A percentile compares a stretch with the other conserved stretches of the same genome.
Conservation (phyloP, 441 rosid genomes). For the Adansonia grandidieri region DNA sequence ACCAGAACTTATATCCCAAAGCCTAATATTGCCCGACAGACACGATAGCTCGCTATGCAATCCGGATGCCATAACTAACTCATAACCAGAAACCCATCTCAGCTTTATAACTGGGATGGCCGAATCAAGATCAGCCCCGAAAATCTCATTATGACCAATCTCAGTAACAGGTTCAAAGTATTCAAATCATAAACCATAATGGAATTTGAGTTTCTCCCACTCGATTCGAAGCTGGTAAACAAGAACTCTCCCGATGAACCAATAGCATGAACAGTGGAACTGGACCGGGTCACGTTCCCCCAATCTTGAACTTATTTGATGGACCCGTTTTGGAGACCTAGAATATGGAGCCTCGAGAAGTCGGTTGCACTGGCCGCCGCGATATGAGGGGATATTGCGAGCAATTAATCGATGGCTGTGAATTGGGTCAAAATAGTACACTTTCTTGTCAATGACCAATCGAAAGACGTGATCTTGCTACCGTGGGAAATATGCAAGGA, state of each 20-base stretch:
- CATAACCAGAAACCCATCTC: conserved; percentile 64
- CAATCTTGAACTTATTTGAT: conserved; percentile 59
- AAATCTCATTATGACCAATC: conserved; percentile 71
- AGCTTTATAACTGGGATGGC: conserved; percentile 77
- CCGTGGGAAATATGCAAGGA: conserved; percentile 82
- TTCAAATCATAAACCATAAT: conserved; percentile 75
- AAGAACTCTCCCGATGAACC: conserved; percentile 58
- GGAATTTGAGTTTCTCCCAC: conserved; percentile 76
- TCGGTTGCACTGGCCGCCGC: conserved; percentile 89
- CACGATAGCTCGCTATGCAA: conserved; percentile 81
- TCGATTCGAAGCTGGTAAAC: conserved; percentile 82
- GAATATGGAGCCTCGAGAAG: conserved; percentile 74
- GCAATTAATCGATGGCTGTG: conserved; percentile 76
- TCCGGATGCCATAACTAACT: conserved; percentile 78
- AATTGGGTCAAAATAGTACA: conserved; percentile 70
- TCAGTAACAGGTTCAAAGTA: conserved; percentile 57
- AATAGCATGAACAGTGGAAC: conserved; percentile 80
- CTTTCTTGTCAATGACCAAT: conserved; percentile 73
- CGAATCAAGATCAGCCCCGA: conserved; percentile 68
- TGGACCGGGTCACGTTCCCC: conserved; percentile 68
- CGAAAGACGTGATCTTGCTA: conserved; percentile 82
- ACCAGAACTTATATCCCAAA: conserved; percentile 84
- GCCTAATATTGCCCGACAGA: conserved; percentile 64
- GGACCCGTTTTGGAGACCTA: conserved; percentile 65
- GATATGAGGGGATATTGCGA: conserved; percentile 55